These are phyloP conservation scores for Pelargonium citronellum DNA, from an alignment of 441 rosid genomes.

Conservation along the genomic window DNA sequence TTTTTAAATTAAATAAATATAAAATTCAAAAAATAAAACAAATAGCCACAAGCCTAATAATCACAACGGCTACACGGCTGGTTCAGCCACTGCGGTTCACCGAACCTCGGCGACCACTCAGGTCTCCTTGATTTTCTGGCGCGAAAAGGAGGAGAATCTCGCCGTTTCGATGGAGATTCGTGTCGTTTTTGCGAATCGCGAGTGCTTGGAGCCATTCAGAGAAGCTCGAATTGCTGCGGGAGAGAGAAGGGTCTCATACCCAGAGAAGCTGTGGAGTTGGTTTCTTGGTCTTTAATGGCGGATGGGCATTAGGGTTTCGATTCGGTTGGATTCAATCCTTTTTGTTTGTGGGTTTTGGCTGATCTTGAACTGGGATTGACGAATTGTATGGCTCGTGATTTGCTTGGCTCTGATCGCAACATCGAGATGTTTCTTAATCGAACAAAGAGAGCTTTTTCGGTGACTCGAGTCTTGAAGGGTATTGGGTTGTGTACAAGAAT, in stretches of 20 bases:
- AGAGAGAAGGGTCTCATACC: background rate
- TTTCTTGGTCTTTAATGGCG: conserved; percentile 13
- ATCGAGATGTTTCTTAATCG: background rate
- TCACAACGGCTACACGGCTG: too few species aligned
- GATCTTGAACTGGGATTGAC: conserved; percentile 10
- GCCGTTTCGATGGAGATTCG: conserved; percentile 14
- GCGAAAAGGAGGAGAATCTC: conserved; percentile 20
- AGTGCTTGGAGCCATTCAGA: conserved; percentile 18
- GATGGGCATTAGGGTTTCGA: background rate
- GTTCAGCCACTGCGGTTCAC: background rate
- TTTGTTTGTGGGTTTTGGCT: conserved; percentile 7
- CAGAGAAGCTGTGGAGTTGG: conserved; percentile 11
- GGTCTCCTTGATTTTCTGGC: conserved; percentile 5
- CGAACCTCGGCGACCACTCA: conserved; percentile 17
- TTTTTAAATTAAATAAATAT: too few species aligned
- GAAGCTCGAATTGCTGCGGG: conserved; percentile 13
- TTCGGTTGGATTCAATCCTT: background rate
- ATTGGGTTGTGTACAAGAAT: background rate
- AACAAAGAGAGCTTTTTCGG: background rate
- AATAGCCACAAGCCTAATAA: too few species aligned
- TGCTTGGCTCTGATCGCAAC: conserved; percentile 10
- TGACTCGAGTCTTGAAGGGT: background rate
- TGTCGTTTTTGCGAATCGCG: conserved; percentile 13
- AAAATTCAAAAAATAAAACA: too few species aligned
- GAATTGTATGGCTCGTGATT: conserved; percentile 18